Base-by-base conservation (phyloP, 2,329 filamentous ascomycete species). In the Colletotrichum camelliae region DNA sequence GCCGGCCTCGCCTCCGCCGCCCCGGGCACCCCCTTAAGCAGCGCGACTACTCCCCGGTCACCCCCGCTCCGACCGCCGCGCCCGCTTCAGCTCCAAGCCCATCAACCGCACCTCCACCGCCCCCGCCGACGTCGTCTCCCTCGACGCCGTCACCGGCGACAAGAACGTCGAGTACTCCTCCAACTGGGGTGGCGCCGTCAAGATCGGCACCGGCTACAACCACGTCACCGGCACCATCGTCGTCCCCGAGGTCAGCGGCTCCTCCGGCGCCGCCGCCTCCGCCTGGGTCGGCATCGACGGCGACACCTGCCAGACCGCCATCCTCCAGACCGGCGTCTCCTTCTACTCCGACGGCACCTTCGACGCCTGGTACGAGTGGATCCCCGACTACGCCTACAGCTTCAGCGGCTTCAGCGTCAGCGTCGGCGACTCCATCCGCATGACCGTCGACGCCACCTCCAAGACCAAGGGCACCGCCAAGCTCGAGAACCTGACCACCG, bases 231-330 rank as follows among this genome's bases (percentile, higher is more conserved):
- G 81, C 12, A 83, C 81, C 67, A 80, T 83, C 69, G 81, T 76
- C 9, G 81, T 83, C 5, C 81, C 81, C 33, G 64, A 78, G 15
- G 79, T 77, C 29, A 77, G 67, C 43, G 80, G 81, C 27, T 52
- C 35, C 24, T 10, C 31, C 21, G 75, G 73, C 16, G 55, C 77
- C 78, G 80, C 21, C 70, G 83, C 83, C n/a, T 82, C 86, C 10
- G 85, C 85, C 12, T 88, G 87, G 87, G 87, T 88, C 13, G 87
- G 87, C 16, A 88, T 88, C 65, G 87, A 88, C 43, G 87, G 87
- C n/a, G 84, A 87, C 72, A 85, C 85, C 0, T 87, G 85, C 79
- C 79, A 77, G 24, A 79, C 74, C 10, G 85, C 85, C 10, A 85
- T 87, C 31, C 81, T 88, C 0, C 86, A 87, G 78, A 84, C 86